These are phyloP conservation scores for Rheum nobile DNA, from an alignment of 148 eudicot species.

Conservation along the genomic window DNA sequence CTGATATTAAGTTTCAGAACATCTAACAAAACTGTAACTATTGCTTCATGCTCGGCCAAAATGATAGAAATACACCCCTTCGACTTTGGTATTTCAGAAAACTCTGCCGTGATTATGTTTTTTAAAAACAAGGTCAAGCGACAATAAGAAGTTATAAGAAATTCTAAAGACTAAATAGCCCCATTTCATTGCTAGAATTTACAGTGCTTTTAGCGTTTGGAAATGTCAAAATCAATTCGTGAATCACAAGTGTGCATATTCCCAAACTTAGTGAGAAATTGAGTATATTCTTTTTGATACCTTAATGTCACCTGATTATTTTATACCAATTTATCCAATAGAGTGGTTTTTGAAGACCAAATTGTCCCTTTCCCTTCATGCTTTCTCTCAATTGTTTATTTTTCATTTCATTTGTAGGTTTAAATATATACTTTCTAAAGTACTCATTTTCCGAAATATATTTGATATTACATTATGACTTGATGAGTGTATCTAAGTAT, in stretches of 20 bases:
- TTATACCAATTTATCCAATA: not conserved
- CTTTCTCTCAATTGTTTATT: not conserved
- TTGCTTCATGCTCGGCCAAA: not conserved
- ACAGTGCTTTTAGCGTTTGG: not conserved
- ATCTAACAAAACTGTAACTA: not conserved
- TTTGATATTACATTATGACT: not conserved
- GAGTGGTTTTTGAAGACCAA: not conserved
- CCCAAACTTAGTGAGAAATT: not conserved
- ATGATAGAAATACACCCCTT: not conserved
- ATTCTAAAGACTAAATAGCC: not conserved
- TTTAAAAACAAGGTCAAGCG: not conserved
- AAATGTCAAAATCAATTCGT: not conserved
- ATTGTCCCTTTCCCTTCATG: not conserved
- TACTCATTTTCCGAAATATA: not conserved
- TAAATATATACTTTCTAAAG: not conserved
- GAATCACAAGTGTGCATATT: not conserved
- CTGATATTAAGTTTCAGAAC: not conserved
- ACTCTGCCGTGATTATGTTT: not conserved
- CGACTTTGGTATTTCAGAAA: not conserved
- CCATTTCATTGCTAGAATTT: not conserved
- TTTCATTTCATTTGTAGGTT: not conserved
- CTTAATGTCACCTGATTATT: not conserved
- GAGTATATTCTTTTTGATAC: not conserved
- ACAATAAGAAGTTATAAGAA: not conserved
- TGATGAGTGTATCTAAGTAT: not conserved